Base-by-base conservation (phyloP, 140 eudicot species). In the Flaveria floridana region DNA sequence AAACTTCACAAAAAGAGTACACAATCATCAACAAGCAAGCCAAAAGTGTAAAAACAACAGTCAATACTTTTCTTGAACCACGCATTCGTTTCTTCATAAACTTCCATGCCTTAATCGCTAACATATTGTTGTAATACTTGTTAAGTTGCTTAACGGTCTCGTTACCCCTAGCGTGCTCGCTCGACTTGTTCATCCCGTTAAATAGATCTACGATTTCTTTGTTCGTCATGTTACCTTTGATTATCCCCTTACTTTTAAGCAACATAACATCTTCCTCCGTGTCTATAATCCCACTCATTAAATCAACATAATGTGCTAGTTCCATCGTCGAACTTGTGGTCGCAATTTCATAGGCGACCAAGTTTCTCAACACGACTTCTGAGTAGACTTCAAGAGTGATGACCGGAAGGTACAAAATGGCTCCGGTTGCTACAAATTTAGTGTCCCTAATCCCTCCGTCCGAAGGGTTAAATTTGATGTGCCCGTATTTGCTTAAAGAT, bases 271-370 rank as follows among this genome's bases (percentile, higher is more conserved):
- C 88, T 34, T 74, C 78, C 7, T 81, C 76, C 0, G 75, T 65
- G 66, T 84, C 85, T 23, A 75, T 71, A 21, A 81, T 84, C 44
- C 88, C 85, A 71, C 80, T 71, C 80, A 85, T 75, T 53, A 85
- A 68, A 10, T 85, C 85, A 2, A 78, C 58, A 18, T 71, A 85
- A 23, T 72, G 74, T 11, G 86, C 79, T 25, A 85, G 56, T 41
- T 74, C 84, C 50, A 65, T 69, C 5, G 28, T 39, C 0, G 82
- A 75, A 18, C 76, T 50, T 20, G 79, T 34, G 21, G 37, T 75
- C 7, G 84, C 80, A 1, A 77, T 77, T 67, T 83, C 87, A 75
- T 76, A 85, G 16, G 84, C 86, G 26, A 83, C 82, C 70, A 80
- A 23, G 65, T 83, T 81, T 72, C 87, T 48, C 56, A 85, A 23